Evolutionary conservation across 495 filamentous ascomycete genomes (phyloP).

Genomic region (Trichoderma parareesei): DNA sequence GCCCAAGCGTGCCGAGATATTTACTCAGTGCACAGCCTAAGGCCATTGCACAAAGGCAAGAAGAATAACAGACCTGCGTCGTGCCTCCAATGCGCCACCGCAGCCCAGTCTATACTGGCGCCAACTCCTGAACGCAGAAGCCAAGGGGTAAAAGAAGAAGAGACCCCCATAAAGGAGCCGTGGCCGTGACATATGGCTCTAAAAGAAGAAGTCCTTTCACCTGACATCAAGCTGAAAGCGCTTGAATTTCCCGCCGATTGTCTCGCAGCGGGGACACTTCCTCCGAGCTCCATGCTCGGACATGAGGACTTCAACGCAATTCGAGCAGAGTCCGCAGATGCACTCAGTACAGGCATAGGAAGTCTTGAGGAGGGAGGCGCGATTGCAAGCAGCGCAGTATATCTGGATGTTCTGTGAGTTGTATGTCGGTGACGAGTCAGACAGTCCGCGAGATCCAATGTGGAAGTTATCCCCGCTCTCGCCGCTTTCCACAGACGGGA

Average conservation of each 20-base stretch:
- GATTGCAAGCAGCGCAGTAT: constrained; percentile 77
- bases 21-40: background rate
- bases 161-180: background rate
- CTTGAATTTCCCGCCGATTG: constrained; percentile 59
- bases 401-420: constrained; percentile 64
- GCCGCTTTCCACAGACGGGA: constrained; percentile 71
- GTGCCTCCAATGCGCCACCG: constrained; percentile 7
- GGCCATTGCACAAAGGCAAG: background rate
- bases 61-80: background rate
- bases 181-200: background rate
- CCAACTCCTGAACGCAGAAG: background rate
- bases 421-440: constrained; percentile 48
- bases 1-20: too few species aligned
- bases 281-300: constrained; percentile 49
- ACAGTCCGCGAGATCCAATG: constrained; percentile 42
- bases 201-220: constrained; percentile 26
- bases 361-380: constrained; percentile 62
- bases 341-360: constrained; percentile 91
- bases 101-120: background rate
- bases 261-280: constrained; percentile 58
- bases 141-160: background rate
- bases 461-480: constrained; percentile 61
- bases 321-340: constrained; percentile 81
- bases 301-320: constrained; percentile 75
- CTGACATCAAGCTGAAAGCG: constrained; percentile 59